phyloP scores from a whole-genome alignment of 2,329 filamentous ascomycete species.

The Onygenales sp. region DNA sequence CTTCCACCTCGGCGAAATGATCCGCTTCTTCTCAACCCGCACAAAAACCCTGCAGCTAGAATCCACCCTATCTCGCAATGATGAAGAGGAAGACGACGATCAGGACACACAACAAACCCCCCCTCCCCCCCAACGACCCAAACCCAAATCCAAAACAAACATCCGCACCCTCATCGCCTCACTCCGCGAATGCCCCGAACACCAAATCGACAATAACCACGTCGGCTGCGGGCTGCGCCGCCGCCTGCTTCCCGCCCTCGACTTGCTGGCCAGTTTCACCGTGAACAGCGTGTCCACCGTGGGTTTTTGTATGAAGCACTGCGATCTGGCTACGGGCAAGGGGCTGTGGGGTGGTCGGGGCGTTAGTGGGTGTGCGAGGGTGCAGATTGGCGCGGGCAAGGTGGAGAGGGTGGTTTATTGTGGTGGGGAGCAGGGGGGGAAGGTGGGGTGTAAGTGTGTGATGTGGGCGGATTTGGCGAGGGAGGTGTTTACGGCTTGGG shows the following conservation, averaged over 20 bases:
- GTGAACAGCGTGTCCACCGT: slow-evolving; percentile 16
- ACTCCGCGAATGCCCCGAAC: slow-evolving; percentile 32
- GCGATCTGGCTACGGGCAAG: not conserved
- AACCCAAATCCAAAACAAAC: slow-evolving; percentile 14
- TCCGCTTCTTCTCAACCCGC: slow-evolving; percentile 32
- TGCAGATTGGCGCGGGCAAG: not conserved
- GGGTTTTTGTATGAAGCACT: slow-evolving; percentile 7
- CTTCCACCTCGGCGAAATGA: slow-evolving; percentile 37
- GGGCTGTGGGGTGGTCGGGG: not conserved
- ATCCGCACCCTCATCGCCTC: slow-evolving; percentile 26
- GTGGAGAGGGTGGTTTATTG: not conserved
- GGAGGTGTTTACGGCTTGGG: not conserved
- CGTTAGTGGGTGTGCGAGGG: not conserved
- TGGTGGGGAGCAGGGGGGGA: not conserved
- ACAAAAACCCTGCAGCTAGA: slow-evolving; percentile 34
- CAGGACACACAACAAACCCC: slow-evolving; percentile 7
- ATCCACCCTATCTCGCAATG: slow-evolving; percentile 22
- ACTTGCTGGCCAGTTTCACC: slow-evolving; percentile 28
- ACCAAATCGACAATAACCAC: slow-evolving; percentile 34
- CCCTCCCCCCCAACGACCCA: slow-evolving; percentile 2
- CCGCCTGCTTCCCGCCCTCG: slow-evolving; percentile 29
- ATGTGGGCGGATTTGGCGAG: not conserved
- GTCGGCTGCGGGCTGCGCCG: slow-evolving; percentile 33
- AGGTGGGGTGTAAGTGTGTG: not conserved
- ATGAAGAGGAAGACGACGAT: slow-evolving; percentile 5